Evolutionary conservation across 495 filamentous ascomycete species (phyloP).

Genomic region (Chaetomium cochliodes): DNA sequence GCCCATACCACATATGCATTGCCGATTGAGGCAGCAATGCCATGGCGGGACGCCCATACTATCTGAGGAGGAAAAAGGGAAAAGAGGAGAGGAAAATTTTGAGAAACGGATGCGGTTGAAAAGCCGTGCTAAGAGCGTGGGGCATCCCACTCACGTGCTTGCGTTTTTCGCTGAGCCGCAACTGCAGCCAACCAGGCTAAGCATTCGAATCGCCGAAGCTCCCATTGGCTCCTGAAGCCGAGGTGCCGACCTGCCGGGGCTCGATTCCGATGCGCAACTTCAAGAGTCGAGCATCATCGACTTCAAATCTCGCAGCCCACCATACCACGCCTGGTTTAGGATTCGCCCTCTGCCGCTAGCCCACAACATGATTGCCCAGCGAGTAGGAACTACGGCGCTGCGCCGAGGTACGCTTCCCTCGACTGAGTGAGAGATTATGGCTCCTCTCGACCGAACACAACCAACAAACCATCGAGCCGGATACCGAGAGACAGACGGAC

Average conservation of each 20-base stretch:
- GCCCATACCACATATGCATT: slow-evolving; percentile 39
- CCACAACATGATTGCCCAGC: slow-evolving; percentile 38
- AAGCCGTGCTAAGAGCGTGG: slow-evolving; percentile 30
- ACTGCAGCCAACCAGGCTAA: slow-evolving; percentile 17
- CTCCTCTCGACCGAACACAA: background rate
- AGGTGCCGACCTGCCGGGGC: slow-evolving; percentile 35
- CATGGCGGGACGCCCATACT: slow-evolving; percentile 47
- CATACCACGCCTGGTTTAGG: slow-evolving; percentile 11
- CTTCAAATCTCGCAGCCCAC: slow-evolving; percentile 24
- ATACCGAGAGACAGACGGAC: background rate
- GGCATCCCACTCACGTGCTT: slow-evolving; percentile 19
- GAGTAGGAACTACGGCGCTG: slow-evolving; percentile 39
- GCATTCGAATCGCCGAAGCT: slow-evolving; percentile 31
- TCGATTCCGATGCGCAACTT: slow-evolving; percentile 26
- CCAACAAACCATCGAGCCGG: background rate
- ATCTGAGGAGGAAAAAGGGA: slow-evolving; percentile 46
- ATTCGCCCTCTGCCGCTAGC: slow-evolving; percentile 16
- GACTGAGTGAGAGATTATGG: background rate
- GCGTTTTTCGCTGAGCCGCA: background rate
- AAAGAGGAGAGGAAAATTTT: slow-evolving; percentile 28
- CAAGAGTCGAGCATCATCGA: slow-evolving; percentile 24
- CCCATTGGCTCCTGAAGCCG: slow-evolving; percentile 37
- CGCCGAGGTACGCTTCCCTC: slow-evolving; percentile 36
- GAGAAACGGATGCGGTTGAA: slow-evolving; percentile 15
- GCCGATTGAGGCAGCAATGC: slow-evolving; percentile 38